Base-by-base conservation (phyloP, 371 early-diverging fungal species). In the Mortierella sp. region DNA sequence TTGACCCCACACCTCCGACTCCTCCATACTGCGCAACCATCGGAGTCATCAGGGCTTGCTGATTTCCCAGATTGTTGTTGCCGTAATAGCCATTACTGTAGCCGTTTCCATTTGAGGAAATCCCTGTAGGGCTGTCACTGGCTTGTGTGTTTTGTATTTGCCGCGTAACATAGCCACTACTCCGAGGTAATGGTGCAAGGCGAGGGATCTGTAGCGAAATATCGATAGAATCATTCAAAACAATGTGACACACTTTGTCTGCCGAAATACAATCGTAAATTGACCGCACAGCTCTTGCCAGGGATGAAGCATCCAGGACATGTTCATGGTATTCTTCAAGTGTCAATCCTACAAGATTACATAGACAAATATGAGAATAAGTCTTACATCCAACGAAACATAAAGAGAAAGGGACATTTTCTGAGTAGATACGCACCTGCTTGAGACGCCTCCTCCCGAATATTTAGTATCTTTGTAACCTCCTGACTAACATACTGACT, bases 401-500 rank as follows among this genome's bases (percentile, higher is more conserved):
- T 5, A 51, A 32, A 57, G 22, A 55, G 51, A n/a, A n/a, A n/a
- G n/a, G n/a, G n/a, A n/a, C n/a, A n/a, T n/a, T n/a, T n/a, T n/a
- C n/a, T n/a, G n/a, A n/a, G 19, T 7, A 17, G 42, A 26, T 35
- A 37, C 61, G 17, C 56, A 83, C 85, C 85, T 81, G 85, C 83
- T 69, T 87, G 86, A 34, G 82, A 72, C 0, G 87, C 85, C 35
- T 89, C 90, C 53, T 92, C 93, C 23, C 86, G 85, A 17, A 91
- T 64, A 0, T 84, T 77, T 29, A 95, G 66, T 9, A 96, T 93
- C 55, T 92, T 86, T 47, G 94, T 92, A 4, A 92, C 86, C 68
- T 96, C 93, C 53, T 87, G 83, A 61, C 91, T 88, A 15, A 96
- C 89, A 83, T 94, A 96, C 9, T 92, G 93, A 61, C 94, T 89